These are phyloP conservation scores for Trebouxia sp. DNA, from an alignment of 139 green algal species.

Conservation along the genomic window DNA sequence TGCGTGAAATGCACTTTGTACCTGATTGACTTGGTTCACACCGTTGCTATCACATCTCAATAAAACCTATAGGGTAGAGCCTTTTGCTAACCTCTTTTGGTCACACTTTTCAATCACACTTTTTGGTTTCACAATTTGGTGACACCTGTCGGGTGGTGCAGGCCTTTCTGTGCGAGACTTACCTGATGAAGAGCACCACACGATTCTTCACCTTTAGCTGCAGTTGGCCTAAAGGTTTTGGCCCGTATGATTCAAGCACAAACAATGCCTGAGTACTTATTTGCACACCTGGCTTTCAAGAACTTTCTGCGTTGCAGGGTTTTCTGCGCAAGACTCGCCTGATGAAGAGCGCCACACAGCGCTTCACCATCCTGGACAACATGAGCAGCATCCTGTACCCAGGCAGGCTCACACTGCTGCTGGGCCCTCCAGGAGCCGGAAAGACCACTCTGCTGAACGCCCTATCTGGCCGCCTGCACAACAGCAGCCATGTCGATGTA, in stretches of 20 bases:
- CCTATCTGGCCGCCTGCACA: constrained; percentile 49
- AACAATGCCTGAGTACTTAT: no score
- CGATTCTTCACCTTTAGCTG: constrained; percentile 22
- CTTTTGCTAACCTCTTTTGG: no score
- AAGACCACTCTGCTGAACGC: constrained; percentile 61
- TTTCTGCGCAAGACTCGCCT: neutral
- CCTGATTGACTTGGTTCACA: no score
- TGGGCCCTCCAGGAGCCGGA: constrained; percentile 63
- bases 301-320: neutral
- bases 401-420: constrained; percentile 68
- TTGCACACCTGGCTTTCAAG: no score
- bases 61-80: no score
- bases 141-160: no score
- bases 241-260: no score
- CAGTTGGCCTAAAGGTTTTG: no score
- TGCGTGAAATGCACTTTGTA: no score
- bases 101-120: no score
- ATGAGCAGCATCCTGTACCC: constrained; percentile 28
- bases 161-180: neutral
- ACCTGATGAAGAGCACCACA: neutral
- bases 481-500: constrained; percentile 36
- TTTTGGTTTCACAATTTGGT: no score
- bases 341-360: neutral
- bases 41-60: no score
- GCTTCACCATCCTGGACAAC: constrained; percentile 35